Base-by-base conservation (phyloP, 192 early-diverging fungal species). In the Backusella psychrophila region DNA sequence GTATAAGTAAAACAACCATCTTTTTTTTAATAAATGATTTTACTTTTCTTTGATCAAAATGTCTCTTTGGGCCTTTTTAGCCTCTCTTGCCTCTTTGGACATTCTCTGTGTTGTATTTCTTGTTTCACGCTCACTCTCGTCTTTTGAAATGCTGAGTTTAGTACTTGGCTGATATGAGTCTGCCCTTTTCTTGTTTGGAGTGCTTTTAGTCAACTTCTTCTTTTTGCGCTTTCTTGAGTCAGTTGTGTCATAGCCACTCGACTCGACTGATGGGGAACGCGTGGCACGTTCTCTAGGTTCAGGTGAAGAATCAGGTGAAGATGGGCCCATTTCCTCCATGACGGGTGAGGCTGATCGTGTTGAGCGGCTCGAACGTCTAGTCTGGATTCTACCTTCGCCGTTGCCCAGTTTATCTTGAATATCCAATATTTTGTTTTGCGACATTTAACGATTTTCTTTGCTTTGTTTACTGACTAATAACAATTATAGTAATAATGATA, bases 61-160 rank as follows among this genome's bases (percentile, higher is more conserved):
- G 17, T 79, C 78, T 49, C 78, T 46, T 26, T 79, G 72, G 23
- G 78, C 78, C 38, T 71, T 79, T 66, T 66, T 74, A 17, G 78
- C 78, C 4, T 79, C 78, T 66, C 66, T 79, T 6, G 78, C 78
- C 34, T 79, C 78, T 65, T 79, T 79, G 4, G 78, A 41, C 14
- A 79, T 39, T 38, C 78, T 41, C 31, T 79, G 78, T 23, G 73
- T 29, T 5, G 72, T 68, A 39, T 79, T 46, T 19, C 78, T 35
- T 19, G 78, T 79, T 69, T 79, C 78, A 29, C 78, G 66, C 21
- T 79, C 78, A 44, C 49, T 70, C 4, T 79, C 78, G 1, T 79
- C 78, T 49, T 69, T 38, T n/a, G 52, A 73, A 35, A 59, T 36
- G 38, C 21, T 39, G 31, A 42, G 59, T 21, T 67, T 76, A 26